Evolutionary conservation across 208 protist species (phyloP).

Genomic region (Leishmania aethiopica): DNA sequence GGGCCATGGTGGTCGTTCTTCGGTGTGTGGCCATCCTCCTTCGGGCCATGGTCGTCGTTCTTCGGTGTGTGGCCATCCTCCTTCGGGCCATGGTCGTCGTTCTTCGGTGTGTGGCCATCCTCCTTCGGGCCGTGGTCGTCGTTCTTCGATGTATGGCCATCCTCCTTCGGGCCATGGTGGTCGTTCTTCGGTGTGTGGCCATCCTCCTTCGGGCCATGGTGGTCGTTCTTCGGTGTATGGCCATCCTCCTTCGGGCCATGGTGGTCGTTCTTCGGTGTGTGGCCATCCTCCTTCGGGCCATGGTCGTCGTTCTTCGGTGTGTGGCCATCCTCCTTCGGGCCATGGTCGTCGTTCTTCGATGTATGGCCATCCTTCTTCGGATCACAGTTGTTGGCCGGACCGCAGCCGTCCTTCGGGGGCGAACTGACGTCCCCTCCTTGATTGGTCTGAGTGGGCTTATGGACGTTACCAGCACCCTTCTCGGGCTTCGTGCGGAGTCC

Average conservation of each 20-base stretch:
- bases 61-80: background rate
- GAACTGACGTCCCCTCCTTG: background rate
- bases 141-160: too few relatives aligned
- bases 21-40: background rate
- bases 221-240: background rate
- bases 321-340: too few relatives aligned
- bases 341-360: too few relatives aligned
- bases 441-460: fast-evolving
- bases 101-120: too few relatives aligned
- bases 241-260: background rate
- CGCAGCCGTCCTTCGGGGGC: too few relatives aligned
- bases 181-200: too few relatives aligned
- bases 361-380: too few relatives aligned
- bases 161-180: too few relatives aligned
- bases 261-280: background rate
- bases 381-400: fast-evolving
- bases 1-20: background rate
- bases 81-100: too few relatives aligned
- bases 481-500: background rate
- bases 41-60: background rate
- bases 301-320: too few relatives aligned
- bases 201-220: too few relatives aligned
- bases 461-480: background rate
- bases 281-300: too few relatives aligned
- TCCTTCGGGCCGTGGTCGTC: background rate